Evolutionary conservation across 2,329 filamentous ascomycete species (phyloP).

Genomic region (Aspergillus melleus): DNA sequence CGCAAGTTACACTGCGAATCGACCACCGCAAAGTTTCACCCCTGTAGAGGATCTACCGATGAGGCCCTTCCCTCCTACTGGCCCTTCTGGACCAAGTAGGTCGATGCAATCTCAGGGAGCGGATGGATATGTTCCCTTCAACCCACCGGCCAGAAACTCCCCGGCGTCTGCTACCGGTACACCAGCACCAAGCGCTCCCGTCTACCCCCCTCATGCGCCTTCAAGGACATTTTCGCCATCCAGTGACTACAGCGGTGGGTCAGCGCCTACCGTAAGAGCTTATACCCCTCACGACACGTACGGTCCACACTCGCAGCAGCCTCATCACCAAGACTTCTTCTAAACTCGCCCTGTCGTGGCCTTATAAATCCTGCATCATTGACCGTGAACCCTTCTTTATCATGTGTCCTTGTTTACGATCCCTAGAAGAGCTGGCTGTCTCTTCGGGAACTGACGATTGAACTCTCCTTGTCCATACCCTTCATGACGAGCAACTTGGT

Average conservation of each 20-base stretch:
- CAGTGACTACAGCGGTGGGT: slow-evolving; percentile 20
- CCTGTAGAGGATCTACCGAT: slow-evolving; percentile 18
- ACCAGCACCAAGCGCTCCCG: slow-evolving; percentile 6
- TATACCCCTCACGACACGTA: slow-evolving; percentile 21
- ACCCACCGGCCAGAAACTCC: slow-evolving; percentile 13
- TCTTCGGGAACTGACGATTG: slow-evolving; percentile 28
- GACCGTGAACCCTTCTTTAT: neutral
- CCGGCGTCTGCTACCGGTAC: slow-evolving; percentile 1
- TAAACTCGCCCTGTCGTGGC: neutral
- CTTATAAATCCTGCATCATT: neutral
- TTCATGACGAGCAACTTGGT: slow-evolving; percentile 6
- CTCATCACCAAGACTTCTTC: slow-evolving; percentile 10
- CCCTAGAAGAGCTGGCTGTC: slow-evolving; percentile 27
- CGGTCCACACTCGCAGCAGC: slow-evolving; percentile 7
- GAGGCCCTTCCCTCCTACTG: slow-evolving; percentile 19
- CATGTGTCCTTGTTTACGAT: neutral
- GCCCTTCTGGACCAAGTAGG: slow-evolving; percentile 11
- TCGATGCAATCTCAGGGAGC: slow-evolving; percentile 11
- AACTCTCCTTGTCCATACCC: neutral
- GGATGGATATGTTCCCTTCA: slow-evolving; percentile 25
- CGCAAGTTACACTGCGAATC: slow-evolving; percentile 8
- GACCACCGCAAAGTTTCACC: slow-evolving; percentile 14
- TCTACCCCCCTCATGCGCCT: slow-evolving; percentile 18
- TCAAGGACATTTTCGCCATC: slow-evolving; percentile 23
- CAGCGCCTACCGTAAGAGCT: slow-evolving; percentile 18